Conservation (phyloP, 257 asterid genomes). For the Primulina huaijiensis region DNA sequence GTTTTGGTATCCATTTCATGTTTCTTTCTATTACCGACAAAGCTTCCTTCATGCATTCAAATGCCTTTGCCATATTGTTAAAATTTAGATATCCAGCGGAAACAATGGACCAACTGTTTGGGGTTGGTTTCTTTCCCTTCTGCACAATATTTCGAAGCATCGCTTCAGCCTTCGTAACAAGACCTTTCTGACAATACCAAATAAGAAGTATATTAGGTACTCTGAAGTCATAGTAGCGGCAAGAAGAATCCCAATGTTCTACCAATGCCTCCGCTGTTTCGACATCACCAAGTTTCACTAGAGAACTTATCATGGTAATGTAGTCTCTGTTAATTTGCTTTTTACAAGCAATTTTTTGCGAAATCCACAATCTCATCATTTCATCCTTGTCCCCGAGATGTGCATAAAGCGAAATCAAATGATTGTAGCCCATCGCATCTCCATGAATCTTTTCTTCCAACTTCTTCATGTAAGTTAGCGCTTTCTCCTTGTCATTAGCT, state of each 20-base stretch:
- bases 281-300: slow-evolving; percentile 59
- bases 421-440: slow-evolving; percentile 51
- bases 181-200: slow-evolving; percentile 56
- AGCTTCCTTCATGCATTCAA: slow-evolving; percentile 56
- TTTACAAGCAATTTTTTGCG: slow-evolving; percentile 46
- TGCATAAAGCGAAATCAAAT: slow-evolving; percentile 55
- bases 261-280: slow-evolving; percentile 43
- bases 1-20: slow-evolving; percentile 51
- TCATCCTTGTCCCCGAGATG: slow-evolving; percentile 46
- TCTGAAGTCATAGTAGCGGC: slow-evolving; percentile 41
- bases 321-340: slow-evolving; percentile 62
- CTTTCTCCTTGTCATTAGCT: slow-evolving; percentile 45
- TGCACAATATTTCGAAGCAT: slow-evolving; percentile 36
- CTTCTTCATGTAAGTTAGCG: slow-evolving; percentile 41
- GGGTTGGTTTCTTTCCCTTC: slow-evolving; percentile 45
- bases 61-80: slow-evolving; percentile 41
- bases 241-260: slow-evolving; percentile 51
- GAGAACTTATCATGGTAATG: slow-evolving; percentile 46
- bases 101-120: slow-evolving; percentile 58
- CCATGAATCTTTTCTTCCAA: slow-evolving; percentile 38
- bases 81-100: slow-evolving; percentile 43
- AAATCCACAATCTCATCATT: slow-evolving; percentile 54
- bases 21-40: slow-evolving; percentile 40
- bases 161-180: slow-evolving; percentile 41
- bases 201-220: slow-evolving; percentile 54